Conservation (phyloP, 2,329 filamentous ascomycete genomes). For the Pseudogymnoascus sp. region DNA sequence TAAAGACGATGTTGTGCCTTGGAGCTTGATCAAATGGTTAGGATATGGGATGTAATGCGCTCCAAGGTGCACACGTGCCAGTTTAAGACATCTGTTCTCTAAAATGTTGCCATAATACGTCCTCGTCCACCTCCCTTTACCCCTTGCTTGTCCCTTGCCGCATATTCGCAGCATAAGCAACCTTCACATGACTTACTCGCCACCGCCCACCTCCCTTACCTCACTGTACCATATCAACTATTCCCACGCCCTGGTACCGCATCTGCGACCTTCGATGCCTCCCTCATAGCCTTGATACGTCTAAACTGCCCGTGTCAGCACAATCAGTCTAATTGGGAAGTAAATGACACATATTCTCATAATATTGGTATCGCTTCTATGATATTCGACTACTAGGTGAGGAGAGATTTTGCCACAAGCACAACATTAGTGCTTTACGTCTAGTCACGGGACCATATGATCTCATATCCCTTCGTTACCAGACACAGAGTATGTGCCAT, state of each 20-base stretch:
- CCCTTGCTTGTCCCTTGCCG: neutral
- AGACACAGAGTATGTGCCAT: neutral
- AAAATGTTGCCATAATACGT: neutral
- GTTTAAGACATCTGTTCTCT: neutral
- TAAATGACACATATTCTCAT: neutral
- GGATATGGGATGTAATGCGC: neutral
- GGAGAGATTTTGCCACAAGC: neutral
- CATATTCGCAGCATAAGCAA: neutral
- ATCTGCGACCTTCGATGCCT: neutral
- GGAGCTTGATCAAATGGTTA: neutral
- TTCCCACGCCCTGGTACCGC: neutral
- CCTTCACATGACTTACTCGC: neutral
- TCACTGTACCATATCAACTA: neutral
- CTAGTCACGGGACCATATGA: neutral
- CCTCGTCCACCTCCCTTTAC: too few relatives aligned
- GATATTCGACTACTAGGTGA: neutral
- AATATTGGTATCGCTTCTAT: neutral
- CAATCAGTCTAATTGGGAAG: neutral
- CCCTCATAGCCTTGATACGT: neutral
- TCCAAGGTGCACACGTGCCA: neutral
- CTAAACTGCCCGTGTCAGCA: neutral
- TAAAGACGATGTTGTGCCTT: slow-evolving; percentile 2
- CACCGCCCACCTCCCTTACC: neutral
- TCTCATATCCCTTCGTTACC: neutral
- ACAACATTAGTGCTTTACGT: neutral